Base-by-base conservation (phyloP, 139 green algal genomes). In the Auxenochlorella protothecoides region DNA sequence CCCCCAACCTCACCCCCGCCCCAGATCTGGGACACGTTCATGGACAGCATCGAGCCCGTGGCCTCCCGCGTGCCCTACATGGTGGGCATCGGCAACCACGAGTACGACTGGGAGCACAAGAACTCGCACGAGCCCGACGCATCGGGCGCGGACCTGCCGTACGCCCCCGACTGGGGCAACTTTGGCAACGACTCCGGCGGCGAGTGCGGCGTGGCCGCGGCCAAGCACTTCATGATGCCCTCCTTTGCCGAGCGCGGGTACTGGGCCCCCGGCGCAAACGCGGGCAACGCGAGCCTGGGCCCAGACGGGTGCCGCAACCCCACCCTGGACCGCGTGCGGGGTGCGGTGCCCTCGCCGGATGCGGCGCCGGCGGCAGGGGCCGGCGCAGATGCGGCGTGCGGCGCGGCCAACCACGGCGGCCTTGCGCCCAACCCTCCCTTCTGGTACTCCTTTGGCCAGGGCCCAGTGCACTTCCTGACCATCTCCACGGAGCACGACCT, bases 21-120 rank as follows among this genome's bases (percentile, higher is more conserved):
- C 4, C 72, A 86, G 16, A 74, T 86, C 44, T 96, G 90, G 90
- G 87, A 92, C 67, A 68, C 66, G 0, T 96, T 94, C 68, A 90
- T 93, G 85, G 76, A 79, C 3, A 53, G 68, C 6, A 92, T 94
- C 65, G 72, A 90, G 78, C 85, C 87, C 3, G 59, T 90, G 14
- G 83, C 87, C 6, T 62, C 63, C 4, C 65, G 70, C 6, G 72
- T 84, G 54, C 89, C 90, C 11, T 93, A 90, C 84, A 89, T 92
- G 84, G 81, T 93, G 55, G 82, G 66, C 52, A 68, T 85, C 53
- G 90, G 90, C 70, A 96, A 96, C 76, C 89, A 94, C 71, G 89
- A 92, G 78, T 84, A 84, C 68, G 81, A 78, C 55, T 87, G 59
- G 70, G 73, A 69, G 7, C 51, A 8, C n/a, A 9, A 16, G 6